Evolutionary conservation across 306 rosid species (phyloP).

Genomic region (Citrullus mucosospermus): DNA sequence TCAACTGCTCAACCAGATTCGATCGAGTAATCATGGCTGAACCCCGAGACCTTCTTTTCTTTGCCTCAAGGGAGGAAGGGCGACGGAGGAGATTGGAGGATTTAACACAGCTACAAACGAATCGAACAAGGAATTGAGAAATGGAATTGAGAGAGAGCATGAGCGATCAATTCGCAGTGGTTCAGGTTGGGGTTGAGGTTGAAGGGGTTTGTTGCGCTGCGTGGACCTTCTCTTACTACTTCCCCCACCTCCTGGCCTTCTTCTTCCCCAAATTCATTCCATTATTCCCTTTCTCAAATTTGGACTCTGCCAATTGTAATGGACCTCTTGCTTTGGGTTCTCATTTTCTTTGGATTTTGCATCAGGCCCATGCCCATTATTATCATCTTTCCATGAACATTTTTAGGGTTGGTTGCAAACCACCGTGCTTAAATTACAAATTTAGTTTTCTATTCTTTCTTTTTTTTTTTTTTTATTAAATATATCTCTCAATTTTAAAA

Average conservation of each 20-base stretch:
- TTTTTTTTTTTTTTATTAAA: too few species aligned
- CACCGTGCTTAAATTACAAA: too few species aligned
- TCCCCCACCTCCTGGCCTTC: background rate
- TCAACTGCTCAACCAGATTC: constrained; percentile 93
- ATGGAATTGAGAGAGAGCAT: constrained; percentile 10
- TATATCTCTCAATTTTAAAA: too few species aligned
- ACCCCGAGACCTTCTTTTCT: background rate
- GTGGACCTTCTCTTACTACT: constrained; percentile 5
- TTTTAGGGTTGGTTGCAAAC: too few species aligned
- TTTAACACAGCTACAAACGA: constrained; percentile 14
- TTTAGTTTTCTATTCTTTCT: too few species aligned
- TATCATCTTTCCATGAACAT: too few species aligned
- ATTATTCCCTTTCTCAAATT: background rate
- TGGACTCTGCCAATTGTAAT: background rate
- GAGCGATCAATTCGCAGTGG: constrained; percentile 8
- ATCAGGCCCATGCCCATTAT: background rate
- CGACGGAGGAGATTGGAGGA: constrained; percentile 1
- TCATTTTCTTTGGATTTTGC: background rate
- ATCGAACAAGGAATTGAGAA: constrained; percentile 7
- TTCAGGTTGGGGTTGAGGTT: constrained; percentile 6
- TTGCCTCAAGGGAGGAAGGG: background rate
- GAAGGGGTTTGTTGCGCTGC: background rate
- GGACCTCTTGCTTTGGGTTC: background rate
- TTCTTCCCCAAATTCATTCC: background rate
- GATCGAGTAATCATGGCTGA: constrained; percentile 87